Base-by-base conservation (phyloP, 495 filamentous ascomycete species). In the Clohesyomyces aquaticus region DNA sequence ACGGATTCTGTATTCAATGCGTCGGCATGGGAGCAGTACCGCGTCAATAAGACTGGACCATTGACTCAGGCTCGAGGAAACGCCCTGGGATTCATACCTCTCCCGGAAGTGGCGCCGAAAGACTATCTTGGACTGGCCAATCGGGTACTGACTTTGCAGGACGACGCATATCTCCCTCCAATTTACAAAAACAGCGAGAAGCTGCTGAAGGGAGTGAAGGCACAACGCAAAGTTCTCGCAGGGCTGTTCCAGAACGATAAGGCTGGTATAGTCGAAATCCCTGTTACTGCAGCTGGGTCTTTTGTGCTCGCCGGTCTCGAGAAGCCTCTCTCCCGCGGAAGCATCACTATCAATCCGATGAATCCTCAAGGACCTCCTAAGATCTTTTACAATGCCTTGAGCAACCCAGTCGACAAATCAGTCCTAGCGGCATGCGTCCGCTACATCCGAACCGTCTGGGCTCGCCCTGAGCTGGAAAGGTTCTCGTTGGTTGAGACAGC, bases 341-440 rank as follows among this genome's bases (percentile, higher is more conserved):
- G 18, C 28, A 53, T 69, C 55, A 56, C 19, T 8, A 12, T 69
- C 41, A 61, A 69, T 35, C 27, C 66, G 16, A 26, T 35, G 1
- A 35, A 60, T 35, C 66, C 66, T 4, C 26, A 27, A 22, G 66
- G 25, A 23, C 28, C 47, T n/a, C 66, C 66, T n/a, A 29, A 53
- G 41, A 55, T 69, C 41, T 14, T 53, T n/a, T 63, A 52, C 47
- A 54, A 56, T 48, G 53, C 60, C 0, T 26, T 63, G 38, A 41
- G 9, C 23, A 64, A 68, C 19, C 65, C 65, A 1, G 27, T 64
- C 35, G 65, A 68, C 29, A 46, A 32, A 14, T 29, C 35, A 1
- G 54, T 63, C 19, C 43, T 68, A 22, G 49, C 45, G 16, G 65
- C 43, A 1, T 35, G 35, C 47, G 46, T 68, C 16, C 53, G 56